Percentiles rank a stretch among this genome's conserved stretches.
Conservation (phyloP, 2,329 filamentous ascomycete species). For the Nothopassalora personata region DNA sequence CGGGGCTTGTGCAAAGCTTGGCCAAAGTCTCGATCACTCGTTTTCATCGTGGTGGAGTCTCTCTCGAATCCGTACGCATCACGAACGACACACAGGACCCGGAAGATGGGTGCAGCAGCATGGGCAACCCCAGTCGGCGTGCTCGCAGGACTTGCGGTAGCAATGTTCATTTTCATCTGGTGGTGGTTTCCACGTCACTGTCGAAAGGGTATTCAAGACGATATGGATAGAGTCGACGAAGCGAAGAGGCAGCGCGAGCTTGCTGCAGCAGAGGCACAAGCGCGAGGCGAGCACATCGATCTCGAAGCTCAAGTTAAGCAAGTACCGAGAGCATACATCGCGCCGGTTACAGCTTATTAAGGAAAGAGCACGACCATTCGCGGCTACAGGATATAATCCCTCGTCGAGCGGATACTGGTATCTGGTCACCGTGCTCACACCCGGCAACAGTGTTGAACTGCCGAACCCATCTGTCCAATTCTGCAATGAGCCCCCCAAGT, state of each 20-base stretch:
- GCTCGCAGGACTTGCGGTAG: slow-evolving; percentile 21
- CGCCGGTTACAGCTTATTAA: not conserved
- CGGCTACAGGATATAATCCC: not conserved
- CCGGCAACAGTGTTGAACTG: no score
- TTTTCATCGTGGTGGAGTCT: no score
- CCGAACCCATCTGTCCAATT: no score
- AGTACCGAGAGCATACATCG: not conserved
- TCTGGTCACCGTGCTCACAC: no score
- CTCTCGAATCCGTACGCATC: no score
- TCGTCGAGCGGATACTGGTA: not conserved
- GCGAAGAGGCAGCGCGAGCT: not conserved
- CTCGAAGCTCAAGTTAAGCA: not conserved
- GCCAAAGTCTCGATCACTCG: not conserved
- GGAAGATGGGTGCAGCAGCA: slow-evolving; percentile 17
- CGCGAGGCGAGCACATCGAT: not conserved
- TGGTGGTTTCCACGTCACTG: slow-evolving; percentile 26
- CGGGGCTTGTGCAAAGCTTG: not conserved
- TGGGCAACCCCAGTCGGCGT: slow-evolving; percentile 28
- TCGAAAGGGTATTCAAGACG: not conserved
- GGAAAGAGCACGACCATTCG: not conserved
- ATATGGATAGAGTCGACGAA: not conserved
- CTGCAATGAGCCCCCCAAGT: no score
- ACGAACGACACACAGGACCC: not conserved
- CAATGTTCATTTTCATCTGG: slow-evolving; percentile 25
- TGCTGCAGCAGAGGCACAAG: not conserved